These are phyloP conservation scores for Ustilago xerochloae DNA, from an alignment of 1,284 basidiomycete genomes.

Conservation along the genomic window DNA sequence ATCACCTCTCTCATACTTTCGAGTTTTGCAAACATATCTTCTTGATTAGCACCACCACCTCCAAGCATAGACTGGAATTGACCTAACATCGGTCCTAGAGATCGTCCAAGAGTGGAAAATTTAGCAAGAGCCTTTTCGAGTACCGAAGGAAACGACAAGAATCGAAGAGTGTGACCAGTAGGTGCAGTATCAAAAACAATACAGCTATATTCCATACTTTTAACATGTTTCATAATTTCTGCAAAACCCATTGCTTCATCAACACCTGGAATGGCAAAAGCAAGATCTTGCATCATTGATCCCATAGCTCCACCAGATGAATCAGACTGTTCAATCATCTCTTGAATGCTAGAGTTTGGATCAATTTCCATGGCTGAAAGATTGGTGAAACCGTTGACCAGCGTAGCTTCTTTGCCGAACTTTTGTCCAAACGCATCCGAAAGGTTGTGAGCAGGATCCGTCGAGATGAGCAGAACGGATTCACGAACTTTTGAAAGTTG, in stretches of 20 bases:
- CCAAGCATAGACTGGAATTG: slow-evolving; percentile 94
- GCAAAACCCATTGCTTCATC: slow-evolving; percentile 99
- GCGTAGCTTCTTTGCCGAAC: slow-evolving; percentile 99
- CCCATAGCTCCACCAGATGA: slow-evolving; percentile 87
- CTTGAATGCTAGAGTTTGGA: slow-evolving; percentile 93
- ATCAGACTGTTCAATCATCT: slow-evolving; percentile 98
- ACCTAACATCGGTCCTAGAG: slow-evolving; percentile 88
- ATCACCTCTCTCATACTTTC: slow-evolving; percentile 97
- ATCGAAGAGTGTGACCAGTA: slow-evolving; percentile 96
- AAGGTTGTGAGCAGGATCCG: slow-evolving; percentile 97
- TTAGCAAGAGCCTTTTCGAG: slow-evolving; percentile 97
- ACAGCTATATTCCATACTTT: slow-evolving; percentile 99
- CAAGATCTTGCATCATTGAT: slow-evolving; percentile 99
- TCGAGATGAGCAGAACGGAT: slow-evolving; percentile 74
- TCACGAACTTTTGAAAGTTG: slow-evolving; percentile 65
- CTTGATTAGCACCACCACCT: slow-evolving; percentile 72
- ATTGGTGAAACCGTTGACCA: slow-evolving; percentile 97
- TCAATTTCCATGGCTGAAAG: slow-evolving; percentile 99
- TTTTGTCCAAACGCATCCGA: slow-evolving; percentile 99
- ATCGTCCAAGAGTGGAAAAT: slow-evolving; percentile 86
- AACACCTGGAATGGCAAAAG: slow-evolving; percentile 98
- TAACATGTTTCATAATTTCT: slow-evolving; percentile 99
- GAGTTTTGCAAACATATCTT: slow-evolving; percentile 96
- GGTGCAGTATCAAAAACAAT: slow-evolving; percentile 99
- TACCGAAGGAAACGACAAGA: slow-evolving; percentile 96